phyloP scores from a whole-genome alignment of 2,329 filamentous ascomycete species.

The Blastomyces emzantsi region DNA sequence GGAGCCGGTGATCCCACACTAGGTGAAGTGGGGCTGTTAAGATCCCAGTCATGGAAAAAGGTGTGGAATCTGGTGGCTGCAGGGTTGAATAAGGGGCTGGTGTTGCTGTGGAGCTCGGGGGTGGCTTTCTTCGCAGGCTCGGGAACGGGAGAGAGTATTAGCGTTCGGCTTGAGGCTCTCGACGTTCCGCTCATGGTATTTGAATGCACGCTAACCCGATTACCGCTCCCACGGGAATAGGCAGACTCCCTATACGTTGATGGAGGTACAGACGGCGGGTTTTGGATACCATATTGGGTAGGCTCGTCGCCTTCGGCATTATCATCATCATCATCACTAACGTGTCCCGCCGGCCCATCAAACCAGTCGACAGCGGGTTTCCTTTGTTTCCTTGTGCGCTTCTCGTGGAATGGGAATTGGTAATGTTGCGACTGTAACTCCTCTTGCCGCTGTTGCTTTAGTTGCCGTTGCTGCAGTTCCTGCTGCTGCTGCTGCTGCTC shows the following conservation, averaged over 20 bases:
- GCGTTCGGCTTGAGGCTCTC: conserved; percentile 11
- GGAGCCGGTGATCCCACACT: background rate
- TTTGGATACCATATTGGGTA: conserved; percentile 3
- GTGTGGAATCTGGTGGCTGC: conserved; percentile 9
- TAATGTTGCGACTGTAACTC: conserved; percentile 14
- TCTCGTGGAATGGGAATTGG: conserved; percentile 7
- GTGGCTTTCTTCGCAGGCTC: conserved; percentile 7
- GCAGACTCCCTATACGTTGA: conserved; percentile 3
- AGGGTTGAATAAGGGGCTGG: conserved; percentile 3
- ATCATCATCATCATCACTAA: conserved; percentile 24
- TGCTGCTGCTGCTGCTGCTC: background rate
- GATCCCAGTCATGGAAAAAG: conserved; percentile 19
- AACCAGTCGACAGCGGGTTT: conserved; percentile 24
- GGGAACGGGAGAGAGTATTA: conserved; percentile 3
- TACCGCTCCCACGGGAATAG: conserved; percentile 8
- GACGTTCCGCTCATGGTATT: conserved; percentile 6
- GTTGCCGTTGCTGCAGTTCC: background rate
- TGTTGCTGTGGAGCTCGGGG: conserved; percentile 3
- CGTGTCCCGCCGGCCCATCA: conserved; percentile 26
- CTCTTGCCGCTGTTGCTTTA: conserved; percentile 1
- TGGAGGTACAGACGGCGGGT: conserved; percentile 10
- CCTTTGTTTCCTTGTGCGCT: background rate
- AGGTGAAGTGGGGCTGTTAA: conserved; percentile 8
- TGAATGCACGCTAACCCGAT: conserved; percentile 8
- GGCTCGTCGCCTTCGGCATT: conserved; percentile 9